Conservation (phyloP, 306 rosid genomes). For the Rubus idaeus region DNA sequence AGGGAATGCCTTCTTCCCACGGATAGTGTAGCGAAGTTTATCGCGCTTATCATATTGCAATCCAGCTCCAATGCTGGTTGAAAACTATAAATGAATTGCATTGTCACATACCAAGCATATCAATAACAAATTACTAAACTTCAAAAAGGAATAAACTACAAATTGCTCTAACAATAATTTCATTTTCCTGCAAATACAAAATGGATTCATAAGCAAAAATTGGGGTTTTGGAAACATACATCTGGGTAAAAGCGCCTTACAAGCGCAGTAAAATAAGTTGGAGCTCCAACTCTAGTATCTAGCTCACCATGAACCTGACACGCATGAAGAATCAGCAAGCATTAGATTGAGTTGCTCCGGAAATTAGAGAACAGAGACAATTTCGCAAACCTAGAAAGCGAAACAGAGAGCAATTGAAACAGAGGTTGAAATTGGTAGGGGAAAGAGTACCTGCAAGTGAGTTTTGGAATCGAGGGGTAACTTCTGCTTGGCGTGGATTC, state of each 20-base stretch:
- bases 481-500: constrained; percentile 74
- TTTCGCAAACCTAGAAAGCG: not conserved
- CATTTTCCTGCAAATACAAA: not conserved
- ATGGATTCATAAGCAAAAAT: not conserved
- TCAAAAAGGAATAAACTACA: not conserved
- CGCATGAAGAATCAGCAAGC: not conserved
- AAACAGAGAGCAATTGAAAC: not conserved
- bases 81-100: constrained; percentile 46
- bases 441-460: constrained; percentile 54
- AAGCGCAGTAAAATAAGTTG: constrained; percentile 44
- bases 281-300: constrained; percentile 69
- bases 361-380: not conserved
- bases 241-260: constrained; percentile 63
- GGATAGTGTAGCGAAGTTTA: constrained; percentile 50
- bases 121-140: not conserved
- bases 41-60: constrained; percentile 53
- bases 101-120: not conserved
- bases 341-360: not conserved
- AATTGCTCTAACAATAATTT: not conserved
- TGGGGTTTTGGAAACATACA: constrained; percentile 39
- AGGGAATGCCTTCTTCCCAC: constrained; percentile 72
- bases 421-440: too few species aligned
- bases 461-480: constrained; percentile 64
- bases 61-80: constrained; percentile 76
- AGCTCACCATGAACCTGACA: constrained; percentile 79